Percentiles rank a stretch among this genome's conserved stretches.
These are phyloP conservation scores for Claviceps capensis DNA, from an alignment of 2,329 filamentous ascomycete species.

Conservation along the genomic window DNA sequence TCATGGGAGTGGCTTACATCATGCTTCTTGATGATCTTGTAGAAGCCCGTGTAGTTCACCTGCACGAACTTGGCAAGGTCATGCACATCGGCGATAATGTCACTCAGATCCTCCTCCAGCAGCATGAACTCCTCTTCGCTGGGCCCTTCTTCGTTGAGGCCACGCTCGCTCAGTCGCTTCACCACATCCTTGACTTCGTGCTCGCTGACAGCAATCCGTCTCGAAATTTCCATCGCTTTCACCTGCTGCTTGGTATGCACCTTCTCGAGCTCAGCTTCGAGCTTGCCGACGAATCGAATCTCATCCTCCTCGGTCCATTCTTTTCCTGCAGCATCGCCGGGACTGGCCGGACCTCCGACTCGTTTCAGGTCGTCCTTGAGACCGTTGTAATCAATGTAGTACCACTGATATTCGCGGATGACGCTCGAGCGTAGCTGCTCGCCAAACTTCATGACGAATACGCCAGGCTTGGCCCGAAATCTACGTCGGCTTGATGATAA, in stretches of 20 bases:
- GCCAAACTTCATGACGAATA: constrained; percentile 70
- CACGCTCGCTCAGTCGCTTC: constrained; percentile 52
- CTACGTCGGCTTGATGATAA: constrained; percentile 18
- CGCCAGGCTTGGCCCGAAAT: constrained; percentile 31
- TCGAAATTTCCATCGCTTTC: constrained; percentile 90
- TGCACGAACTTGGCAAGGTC: constrained; percentile 97
- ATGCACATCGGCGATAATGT: constrained; percentile 97
- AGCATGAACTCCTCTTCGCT: constrained; percentile 88
- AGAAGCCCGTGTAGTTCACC: constrained; percentile 96
- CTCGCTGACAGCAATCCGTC: constrained; percentile 77
- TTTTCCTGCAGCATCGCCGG: constrained; percentile 32
- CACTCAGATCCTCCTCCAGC: constrained; percentile 86
- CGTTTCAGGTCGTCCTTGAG: constrained; percentile 79
- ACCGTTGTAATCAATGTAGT: constrained; percentile 96
- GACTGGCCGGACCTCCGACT: constrained; percentile 37
- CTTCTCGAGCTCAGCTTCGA: constrained; percentile 91
- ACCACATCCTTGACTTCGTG: constrained; percentile 84
- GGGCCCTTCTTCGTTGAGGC: constrained; percentile 43
- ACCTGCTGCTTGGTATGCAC: constrained; percentile 96
- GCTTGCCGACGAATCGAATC: constrained; percentile 68
- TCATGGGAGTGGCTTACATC: constrained; percentile 45
- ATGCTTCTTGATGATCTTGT: constrained; percentile 99
- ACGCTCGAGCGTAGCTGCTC: constrained; percentile 91
- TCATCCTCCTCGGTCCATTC: constrained; percentile 90
- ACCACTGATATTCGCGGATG: constrained; percentile 94